A percentile compares a stretch with the other conserved stretches of the same genome.
phyloP scores from a whole-genome alignment of 257 asterid species.

The Solanum bukasovii region DNA sequence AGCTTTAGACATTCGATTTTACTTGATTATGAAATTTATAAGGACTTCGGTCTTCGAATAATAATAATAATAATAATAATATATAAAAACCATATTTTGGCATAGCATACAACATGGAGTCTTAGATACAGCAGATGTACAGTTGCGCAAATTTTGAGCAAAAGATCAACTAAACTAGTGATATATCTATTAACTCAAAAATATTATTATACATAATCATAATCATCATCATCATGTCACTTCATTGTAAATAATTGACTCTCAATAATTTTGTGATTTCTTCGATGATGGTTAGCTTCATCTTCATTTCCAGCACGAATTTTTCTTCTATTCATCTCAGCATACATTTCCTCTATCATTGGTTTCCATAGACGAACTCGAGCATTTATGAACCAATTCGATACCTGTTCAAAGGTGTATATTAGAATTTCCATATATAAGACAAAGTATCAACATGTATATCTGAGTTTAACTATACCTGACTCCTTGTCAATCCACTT shows the following conservation, averaged over 20 bases:
- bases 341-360: conserved; percentile 89
- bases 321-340: conserved; percentile 66
- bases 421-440: background rate
- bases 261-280: conserved; percentile 16
- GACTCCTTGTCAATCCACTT: conserved; percentile 90
- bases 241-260: conserved; percentile 30
- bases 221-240: conserved; percentile 1
- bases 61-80: background rate
- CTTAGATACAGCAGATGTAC: background rate
- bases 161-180: conserved; percentile 1
- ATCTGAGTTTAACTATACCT: conserved; percentile 23
- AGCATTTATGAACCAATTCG: conserved; percentile 91
- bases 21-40: background rate
- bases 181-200: background rate
- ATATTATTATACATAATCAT: background rate
- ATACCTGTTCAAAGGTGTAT: conserved; percentile 28
- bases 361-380: conserved; percentile 94
- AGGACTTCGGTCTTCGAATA: too few relatives aligned
- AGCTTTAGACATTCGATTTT: background rate
- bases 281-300: conserved; percentile 9
- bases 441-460: background rate
- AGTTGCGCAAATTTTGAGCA: background rate
- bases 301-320: conserved; percentile 25
- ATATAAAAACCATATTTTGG: background rate
- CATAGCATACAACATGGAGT: background rate